A percentile compares a stretch with the other conserved stretches of the same genome.
Evolutionary conservation across 192 early-diverging fungal genomes (phyloP).

Genomic region (Pilobolus umbonatus): DNA sequence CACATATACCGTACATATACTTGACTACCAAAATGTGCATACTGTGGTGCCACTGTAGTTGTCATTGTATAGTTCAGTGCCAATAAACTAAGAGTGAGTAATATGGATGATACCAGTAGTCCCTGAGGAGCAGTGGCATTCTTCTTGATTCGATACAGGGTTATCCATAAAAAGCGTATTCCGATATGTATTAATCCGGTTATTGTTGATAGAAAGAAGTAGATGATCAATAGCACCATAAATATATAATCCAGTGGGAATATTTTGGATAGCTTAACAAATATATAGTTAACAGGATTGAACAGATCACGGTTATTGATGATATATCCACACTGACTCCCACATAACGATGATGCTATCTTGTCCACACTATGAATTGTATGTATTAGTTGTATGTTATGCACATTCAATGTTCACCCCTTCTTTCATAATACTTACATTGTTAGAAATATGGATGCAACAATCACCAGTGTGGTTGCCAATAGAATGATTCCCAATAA

Average conservation of each 20-base stretch:
- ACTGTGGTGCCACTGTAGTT: constrained; percentile 53
- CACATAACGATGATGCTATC: constrained; percentile 42
- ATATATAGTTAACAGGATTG: constrained; percentile 50
- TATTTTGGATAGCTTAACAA: constrained; percentile 36
- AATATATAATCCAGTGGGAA: constrained; percentile 55
- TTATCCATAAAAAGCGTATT: constrained; percentile 53
- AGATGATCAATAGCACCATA: constrained; percentile 46
- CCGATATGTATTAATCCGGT: constrained; percentile 50
- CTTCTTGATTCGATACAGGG: constrained; percentile 43
- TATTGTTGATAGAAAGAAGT: constrained; percentile 50
- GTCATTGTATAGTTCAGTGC: constrained; percentile 53
- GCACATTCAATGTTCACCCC: no score
- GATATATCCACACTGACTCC: constrained; percentile 50
- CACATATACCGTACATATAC: constrained; percentile 40
- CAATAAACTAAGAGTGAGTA: constrained; percentile 48
- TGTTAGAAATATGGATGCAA: constrained; percentile 29
- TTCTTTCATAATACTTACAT: constrained; percentile 21
- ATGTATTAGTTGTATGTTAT: background rate
- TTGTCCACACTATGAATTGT: constrained; percentile 39
- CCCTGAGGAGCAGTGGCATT: constrained; percentile 54
- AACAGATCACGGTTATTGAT: constrained; percentile 38
- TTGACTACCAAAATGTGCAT: constrained; percentile 60
- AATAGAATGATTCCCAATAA: constrained; percentile 22
- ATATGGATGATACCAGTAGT: constrained; percentile 44
- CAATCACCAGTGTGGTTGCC: constrained; percentile 15